A percentile compares a stretch with the other conserved stretches of the same genome.
phyloP scores from a whole-genome alignment of 2,329 filamentous ascomycete species.

The Pseudogymnoascus sp. region DNA sequence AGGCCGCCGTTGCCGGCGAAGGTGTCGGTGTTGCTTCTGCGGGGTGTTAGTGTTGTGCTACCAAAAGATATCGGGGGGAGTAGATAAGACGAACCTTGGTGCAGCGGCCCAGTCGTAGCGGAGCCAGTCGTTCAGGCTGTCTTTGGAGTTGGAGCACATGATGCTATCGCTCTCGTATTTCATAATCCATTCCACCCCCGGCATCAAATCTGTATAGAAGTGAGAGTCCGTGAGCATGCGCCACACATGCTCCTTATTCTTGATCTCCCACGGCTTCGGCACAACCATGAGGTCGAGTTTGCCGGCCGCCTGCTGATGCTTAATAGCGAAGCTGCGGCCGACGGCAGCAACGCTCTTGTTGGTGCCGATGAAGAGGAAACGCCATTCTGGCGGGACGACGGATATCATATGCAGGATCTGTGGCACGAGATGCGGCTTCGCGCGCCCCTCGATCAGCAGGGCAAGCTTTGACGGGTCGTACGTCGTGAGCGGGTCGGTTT shows the following conservation, averaged over 20 bases:
- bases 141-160: conserved; percentile 45
- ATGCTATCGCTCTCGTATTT: conserved; percentile 50
- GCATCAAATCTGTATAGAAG: conserved; percentile 45
- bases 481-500: conserved; percentile 13
- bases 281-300: conserved; percentile 45
- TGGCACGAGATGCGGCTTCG: conserved; percentile 42
- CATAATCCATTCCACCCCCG: conserved; percentile 45
- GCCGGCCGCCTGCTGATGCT: conserved; percentile 41
- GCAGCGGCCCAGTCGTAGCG: conserved; percentile 48
- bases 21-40: conserved; percentile 33
- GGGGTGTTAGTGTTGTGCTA: background rate
- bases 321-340: conserved; percentile 38
- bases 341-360: conserved; percentile 40
- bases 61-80: background rate
- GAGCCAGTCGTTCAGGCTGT: conserved; percentile 45
- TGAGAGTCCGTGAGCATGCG: conserved; percentile 42
- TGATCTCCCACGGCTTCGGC: conserved; percentile 40
- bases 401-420: conserved; percentile 49
- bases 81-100: conserved; percentile 33
- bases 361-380: conserved; percentile 49
- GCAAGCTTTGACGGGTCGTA: conserved; percentile 45
- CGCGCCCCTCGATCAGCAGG: conserved; percentile 46
- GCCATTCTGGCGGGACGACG: conserved; percentile 50
- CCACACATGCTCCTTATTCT: conserved; percentile 39
- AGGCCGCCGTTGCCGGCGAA: conserved; percentile 48